Base-by-base conservation (phyloP, 805 yeast species). In the Barnettozyma botsteinii region DNA sequence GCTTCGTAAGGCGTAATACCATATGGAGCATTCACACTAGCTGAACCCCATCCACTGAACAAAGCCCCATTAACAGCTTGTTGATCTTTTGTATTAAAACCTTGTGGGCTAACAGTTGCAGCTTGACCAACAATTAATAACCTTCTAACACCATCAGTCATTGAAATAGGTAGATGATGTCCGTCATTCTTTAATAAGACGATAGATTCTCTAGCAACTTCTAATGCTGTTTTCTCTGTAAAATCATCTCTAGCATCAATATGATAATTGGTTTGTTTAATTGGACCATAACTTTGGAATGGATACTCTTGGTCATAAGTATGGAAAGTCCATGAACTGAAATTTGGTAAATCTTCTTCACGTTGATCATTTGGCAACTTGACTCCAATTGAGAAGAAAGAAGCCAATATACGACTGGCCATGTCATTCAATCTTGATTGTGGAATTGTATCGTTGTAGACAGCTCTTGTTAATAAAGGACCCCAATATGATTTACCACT, bases 21-120 rank as follows among this genome's bases (percentile, higher is more conserved):
- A 52, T 62, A 74, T 3, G 80, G 79, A 31, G 74, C 70, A 47
- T 67, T 70, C 13, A 71, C 79, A 10, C 79, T 65, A 1, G 81
- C 77, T 5, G 84, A 77, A 0, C 85, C 85, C 79, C 84, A 75
- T 12, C 84, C 84, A 23, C 72, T 65, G 25, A 75, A 71, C 31
- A 78, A 51, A 2, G 75, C 69, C 3, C 85, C 85, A 41, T 72
- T 67, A 10, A 64, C 64, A 44, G 76, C 69, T 34, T 65, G 66
- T 51, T 72, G 75, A 51, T 77, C 81, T 42, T 65, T 69, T 41
- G 77, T 70, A 47, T 70, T 73, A 47, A 72, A 67, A 0, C 83
- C 84, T 32, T 64, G 59, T 0, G 75, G 66, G 45, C 69, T 73
- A 2, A 69, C 59, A 3, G 70, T 72, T 3, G 81, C 81, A 3